Percentiles rank a stretch among this genome's conserved stretches.
These are phyloP conservation scores for Golubevia sp. DNA, from an alignment of 1,284 basidiomycete genomes.

Conservation along the genomic window DNA sequence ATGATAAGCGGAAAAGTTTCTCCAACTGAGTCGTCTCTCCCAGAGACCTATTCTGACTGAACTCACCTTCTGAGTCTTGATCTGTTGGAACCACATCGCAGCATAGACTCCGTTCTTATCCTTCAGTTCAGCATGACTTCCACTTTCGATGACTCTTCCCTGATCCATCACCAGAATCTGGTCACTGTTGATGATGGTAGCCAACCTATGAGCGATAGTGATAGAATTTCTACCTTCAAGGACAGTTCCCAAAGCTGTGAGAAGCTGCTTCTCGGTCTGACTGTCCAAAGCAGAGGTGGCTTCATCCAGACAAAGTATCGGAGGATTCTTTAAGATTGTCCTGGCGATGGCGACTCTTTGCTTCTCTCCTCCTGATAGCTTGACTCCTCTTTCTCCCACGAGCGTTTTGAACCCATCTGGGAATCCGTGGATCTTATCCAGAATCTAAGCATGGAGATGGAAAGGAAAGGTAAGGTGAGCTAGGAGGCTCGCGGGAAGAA, in stretches of 20 bases:
- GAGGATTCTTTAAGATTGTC: slow-evolving; percentile 82
- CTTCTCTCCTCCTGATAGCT: slow-evolving; percentile 72
- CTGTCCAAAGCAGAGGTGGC: slow-evolving; percentile 68
- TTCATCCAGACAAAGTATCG: slow-evolving; percentile 80
- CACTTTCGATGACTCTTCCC: slow-evolving; percentile 36
- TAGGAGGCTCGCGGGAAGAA: slow-evolving; percentile 31
- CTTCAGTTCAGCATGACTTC: slow-evolving; percentile 52
- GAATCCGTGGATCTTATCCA: slow-evolving; percentile 67
- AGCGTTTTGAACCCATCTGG: slow-evolving; percentile 77
- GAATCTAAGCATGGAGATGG: too few relatives aligned
- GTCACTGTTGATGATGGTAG: slow-evolving; percentile 59
- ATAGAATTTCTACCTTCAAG: slow-evolving; percentile 55
- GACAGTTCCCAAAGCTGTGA: slow-evolving; percentile 47
- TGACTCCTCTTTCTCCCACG: slow-evolving; percentile 80
- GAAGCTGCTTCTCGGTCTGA: slow-evolving; percentile 51
- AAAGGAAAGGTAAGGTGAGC: neutral
- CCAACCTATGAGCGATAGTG: slow-evolving; percentile 58
- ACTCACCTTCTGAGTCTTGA: slow-evolving; percentile 44
- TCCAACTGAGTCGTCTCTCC: too few relatives aligned
- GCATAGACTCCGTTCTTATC: slow-evolving; percentile 36
- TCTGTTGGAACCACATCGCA: slow-evolving; percentile 55
- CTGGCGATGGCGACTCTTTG: slow-evolving; percentile 84
- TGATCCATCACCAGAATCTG: slow-evolving; percentile 40
- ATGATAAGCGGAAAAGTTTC: too few relatives aligned
- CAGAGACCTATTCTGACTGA: neutral